phyloP scores from a whole-genome alignment of 2,329 filamentous ascomycete species.

The Pseudocercospora eumusae region DNA sequence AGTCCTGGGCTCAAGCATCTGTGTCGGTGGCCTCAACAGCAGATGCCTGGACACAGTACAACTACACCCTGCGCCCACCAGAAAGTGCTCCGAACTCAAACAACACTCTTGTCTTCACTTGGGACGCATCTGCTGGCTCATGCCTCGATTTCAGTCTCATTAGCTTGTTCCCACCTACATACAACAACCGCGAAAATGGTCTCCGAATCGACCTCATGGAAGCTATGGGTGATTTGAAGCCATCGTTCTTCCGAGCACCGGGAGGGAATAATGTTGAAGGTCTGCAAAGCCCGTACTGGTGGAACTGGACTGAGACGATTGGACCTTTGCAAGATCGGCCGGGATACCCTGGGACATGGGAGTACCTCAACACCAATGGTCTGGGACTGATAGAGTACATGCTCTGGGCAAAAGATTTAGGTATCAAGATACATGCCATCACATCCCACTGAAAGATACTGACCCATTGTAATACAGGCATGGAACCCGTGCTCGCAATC shows the following conservation, averaged over 20 bases:
- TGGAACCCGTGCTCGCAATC: slow-evolving; percentile 59
- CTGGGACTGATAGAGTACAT: slow-evolving; percentile 63
- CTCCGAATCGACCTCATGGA: slow-evolving; percentile 54
- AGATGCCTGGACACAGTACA: slow-evolving; percentile 39
- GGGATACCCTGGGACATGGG: slow-evolving; percentile 59
- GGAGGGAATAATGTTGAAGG: slow-evolving; percentile 60
- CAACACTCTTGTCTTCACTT: slow-evolving; percentile 54
- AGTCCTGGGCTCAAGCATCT: slow-evolving; percentile 24
- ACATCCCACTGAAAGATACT: neutral
- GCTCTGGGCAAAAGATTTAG: slow-evolving; percentile 58
- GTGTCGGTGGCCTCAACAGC: slow-evolving; percentile 31
- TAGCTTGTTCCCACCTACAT: slow-evolving; percentile 57
- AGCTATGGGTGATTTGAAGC: slow-evolving; percentile 34
- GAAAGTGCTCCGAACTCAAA: slow-evolving; percentile 48
- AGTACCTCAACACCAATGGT: slow-evolving; percentile 63
- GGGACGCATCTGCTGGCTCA: slow-evolving; percentile 41
- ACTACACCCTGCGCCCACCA: slow-evolving; percentile 34
- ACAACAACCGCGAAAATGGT: slow-evolving; percentile 55
- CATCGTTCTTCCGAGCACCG: slow-evolving; percentile 61
- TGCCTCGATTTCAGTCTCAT: slow-evolving; percentile 55
- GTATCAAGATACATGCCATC: slow-evolving; percentile 23
- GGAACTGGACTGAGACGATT: slow-evolving; percentile 56
- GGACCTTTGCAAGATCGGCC: slow-evolving; percentile 56
- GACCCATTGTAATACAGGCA: slow-evolving; percentile 17
- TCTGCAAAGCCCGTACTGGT: slow-evolving; percentile 39